Evolutionary conservation across 257 asterid genomes (phyloP).

Genomic region (Marsdenia floribunda): DNA sequence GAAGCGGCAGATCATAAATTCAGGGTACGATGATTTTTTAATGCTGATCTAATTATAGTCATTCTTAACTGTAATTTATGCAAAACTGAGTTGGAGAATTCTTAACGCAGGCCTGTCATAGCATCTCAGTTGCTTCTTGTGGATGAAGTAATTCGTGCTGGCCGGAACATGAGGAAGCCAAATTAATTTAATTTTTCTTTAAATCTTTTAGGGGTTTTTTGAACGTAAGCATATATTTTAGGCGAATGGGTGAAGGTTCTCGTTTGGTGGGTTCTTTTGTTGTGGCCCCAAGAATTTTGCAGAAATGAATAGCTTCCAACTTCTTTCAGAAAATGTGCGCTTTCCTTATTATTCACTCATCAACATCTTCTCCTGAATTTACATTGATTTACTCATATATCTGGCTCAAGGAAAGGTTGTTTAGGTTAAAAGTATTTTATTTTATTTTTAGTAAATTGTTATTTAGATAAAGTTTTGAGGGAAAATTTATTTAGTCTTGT

Average conservation of each 20-base stretch:
- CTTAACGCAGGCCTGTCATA: conserved; percentile 72
- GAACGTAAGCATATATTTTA: neutral
- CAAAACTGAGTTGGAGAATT: neutral
- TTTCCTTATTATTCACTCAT: neutral
- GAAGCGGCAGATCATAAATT: conserved; percentile 87
- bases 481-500: no score
- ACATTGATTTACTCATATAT: neutral
- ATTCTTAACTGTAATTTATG: neutral
- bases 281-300: neutral
- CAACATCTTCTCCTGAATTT: neutral
- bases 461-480: no score
- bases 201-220: neutral
- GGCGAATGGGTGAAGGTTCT: conserved; percentile 1
- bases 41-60: neutral
- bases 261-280: neutral
- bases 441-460: no score
- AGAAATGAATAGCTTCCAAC: neutral
- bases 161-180: conserved; percentile 94
- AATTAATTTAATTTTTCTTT: conserved; percentile 24
- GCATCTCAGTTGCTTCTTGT: conserved; percentile 89
- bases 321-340: neutral
- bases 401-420: no score
- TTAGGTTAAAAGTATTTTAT: no score
- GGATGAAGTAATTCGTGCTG: conserved; percentile 95
- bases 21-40: conserved; percentile 51